Evolutionary conservation across 148 eudicot species (phyloP), one percentile per base, ranked within the genome.

Genomic region (Mesembryanthemum crystallinum): DNA sequence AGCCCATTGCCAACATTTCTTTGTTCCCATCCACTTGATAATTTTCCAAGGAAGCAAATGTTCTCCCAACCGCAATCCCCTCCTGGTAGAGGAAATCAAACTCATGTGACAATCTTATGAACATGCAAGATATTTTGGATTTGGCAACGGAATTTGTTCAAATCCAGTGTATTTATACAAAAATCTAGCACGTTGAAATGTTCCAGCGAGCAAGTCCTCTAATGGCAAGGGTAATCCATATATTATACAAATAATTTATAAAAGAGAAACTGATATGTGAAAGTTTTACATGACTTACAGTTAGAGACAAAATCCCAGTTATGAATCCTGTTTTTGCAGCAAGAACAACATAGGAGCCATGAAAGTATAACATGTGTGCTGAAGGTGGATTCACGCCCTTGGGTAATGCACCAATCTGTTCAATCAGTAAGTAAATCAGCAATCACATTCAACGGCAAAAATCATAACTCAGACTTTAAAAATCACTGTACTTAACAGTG

Each of bases 1-100:
- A 66, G 27, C 99, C 99, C 45, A 95, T 88, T 20, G 97, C 99
- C 83, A 91, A 87, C 99, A 95, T 92, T 85, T 95, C 97, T 83
- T 95, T 90, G 92, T 95, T 95, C 11, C 99, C 99, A 71, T 95
- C 99, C 12, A 95, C 94, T 85, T 95, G 96, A 76, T 95, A 95
- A 73, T 95, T 92, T 51, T 86, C 82, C 76, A 95, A 67, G 21
- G 92, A 74, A 32, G 97, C 97, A 85, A 95, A 95, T 80, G 96
- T 92, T 57, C 97, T 89, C 62, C 99, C 99, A 35, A 92, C 99
- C 21, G 99, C 97, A 58, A 95, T 92, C 76, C 99, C 99, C 82
- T 95, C 99, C 99, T 92, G 67, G 15, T 59, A 49, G 25, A 70
- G 32, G 14, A 45, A 62, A 24, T 47, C 62, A 62, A 47, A 37